Evolutionary conservation across 2,329 filamentous ascomycete species (phyloP), one percentile per base, ranked within the genome.

Genomic region (Botrytis elliptica): DNA sequence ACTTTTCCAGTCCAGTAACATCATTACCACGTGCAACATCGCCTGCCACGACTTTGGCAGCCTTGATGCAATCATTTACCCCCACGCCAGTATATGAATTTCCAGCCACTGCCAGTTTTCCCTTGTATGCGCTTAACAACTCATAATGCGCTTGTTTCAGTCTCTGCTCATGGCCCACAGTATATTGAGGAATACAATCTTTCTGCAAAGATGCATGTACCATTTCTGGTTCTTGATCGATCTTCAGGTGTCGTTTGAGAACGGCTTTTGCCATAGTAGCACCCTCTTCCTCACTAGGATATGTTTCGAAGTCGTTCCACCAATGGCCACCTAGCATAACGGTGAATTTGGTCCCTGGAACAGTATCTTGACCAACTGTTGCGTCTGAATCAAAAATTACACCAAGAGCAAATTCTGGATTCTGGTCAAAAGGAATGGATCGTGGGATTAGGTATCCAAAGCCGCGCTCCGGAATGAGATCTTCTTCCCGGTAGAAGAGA

Each of bases 261-360:
- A 97, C 85, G 2, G 85, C 83, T 75, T 88, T 88, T 49, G 95
- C 94, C 87, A 95, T 92, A 9, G 83, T 80, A 40, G 92, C 84
- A 25, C 90, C 94, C 77, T 92, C 87, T 22, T 90, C 85, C 75
- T 90, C 86, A 69, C 87, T 84, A 0, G 94, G 94, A 73, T 88
- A 89, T 2, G 82, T 79, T 64, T 77, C 79, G 84, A 87, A 90
- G 74, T 85, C 87, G 81, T 94, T 87, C 93, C 93, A 98, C 88
- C 93, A 94, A 83, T 98, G 94, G 1, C 96, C 96, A 74, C 96
- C 96, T 73, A 99, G 85, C 90, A 99, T 97, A 78, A 98, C 93
- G 25, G 95, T 97, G 71, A 98, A 83, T 82, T 97, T 97, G 22
- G 94, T 97, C 38, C 93, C 94, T 20, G 75, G 40, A 1, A 82